These are phyloP conservation scores for Thalassiosira profunda DNA, from an alignment of 108 stramenopile genomes.

Conservation along the genomic window DNA sequence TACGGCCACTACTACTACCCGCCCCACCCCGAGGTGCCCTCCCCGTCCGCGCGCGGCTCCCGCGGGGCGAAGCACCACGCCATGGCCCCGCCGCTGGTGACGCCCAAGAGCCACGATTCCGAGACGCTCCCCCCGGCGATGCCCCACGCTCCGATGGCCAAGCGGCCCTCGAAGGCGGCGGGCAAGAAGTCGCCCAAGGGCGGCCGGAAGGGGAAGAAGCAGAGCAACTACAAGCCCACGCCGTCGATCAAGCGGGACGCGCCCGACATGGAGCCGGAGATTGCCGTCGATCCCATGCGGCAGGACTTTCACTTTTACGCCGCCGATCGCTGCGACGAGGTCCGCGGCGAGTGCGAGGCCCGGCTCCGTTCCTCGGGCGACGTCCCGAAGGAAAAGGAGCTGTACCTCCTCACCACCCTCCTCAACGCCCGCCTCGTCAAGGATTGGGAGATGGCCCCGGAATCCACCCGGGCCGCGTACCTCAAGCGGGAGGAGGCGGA, in stretches of 20 bases:
- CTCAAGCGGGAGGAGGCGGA: slow-evolving; percentile 81
- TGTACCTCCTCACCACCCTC: slow-evolving; percentile 66
- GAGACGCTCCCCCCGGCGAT: slow-evolving; percentile 2
- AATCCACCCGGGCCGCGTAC: slow-evolving; percentile 55
- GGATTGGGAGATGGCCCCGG: slow-evolving; percentile 68
- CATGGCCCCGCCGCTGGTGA: slow-evolving; percentile 20
- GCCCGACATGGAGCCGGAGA: slow-evolving; percentile 31
- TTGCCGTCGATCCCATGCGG: slow-evolving; percentile 77
- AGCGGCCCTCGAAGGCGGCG: slow-evolving; percentile 15
- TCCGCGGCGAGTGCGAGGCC: slow-evolving; percentile 45
- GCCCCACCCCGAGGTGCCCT: not conserved
- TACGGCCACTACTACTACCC: slow-evolving; percentile 1
- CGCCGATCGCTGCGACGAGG: slow-evolving; percentile 47
- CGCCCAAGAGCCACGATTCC: slow-evolving; percentile 35
- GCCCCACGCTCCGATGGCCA: not conserved
- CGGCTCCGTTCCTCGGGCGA: slow-evolving; percentile 42
- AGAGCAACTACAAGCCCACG: slow-evolving; percentile 4
- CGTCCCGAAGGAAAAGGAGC: slow-evolving; percentile 47
- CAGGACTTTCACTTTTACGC: slow-evolving; percentile 89
- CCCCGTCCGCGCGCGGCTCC: not conserved
- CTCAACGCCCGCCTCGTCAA: slow-evolving; percentile 72
- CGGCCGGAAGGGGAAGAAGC: no score
- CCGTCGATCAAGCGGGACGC: slow-evolving; percentile 19
- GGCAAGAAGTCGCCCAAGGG: not conserved
- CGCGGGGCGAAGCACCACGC: not conserved